Evolutionary conservation across 495 filamentous ascomycete genomes (phyloP), one percentile per base, ranked within the genome.

Genomic region (Aspergillus saccharolyticus): DNA sequence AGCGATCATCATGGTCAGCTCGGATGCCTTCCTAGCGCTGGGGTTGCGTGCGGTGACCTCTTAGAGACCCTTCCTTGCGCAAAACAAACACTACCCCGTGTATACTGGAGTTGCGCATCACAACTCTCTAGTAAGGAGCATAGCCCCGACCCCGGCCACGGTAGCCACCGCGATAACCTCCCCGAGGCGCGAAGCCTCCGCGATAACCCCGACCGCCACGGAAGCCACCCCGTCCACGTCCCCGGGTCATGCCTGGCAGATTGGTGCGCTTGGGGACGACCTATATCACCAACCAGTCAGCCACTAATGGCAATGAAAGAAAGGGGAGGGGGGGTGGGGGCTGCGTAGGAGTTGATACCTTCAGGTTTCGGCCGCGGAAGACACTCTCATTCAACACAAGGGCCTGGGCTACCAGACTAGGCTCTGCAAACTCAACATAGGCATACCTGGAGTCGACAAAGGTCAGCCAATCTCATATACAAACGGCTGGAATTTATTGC

Each of bases 351-450:
- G 33, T 56, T 46, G 75, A 62, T 63, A 91, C 95, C 86, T 99
- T 97, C 63, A 99, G 81, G 66, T 90, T 93, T 58, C 95, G 83
- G 52, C 91, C 94, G 59, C 92, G 90, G 74, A 99, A 96, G 58
- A 96, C 84, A 71, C 91, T 97, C 71, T 97, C 95, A 66, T 99
- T 97, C 60, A 99, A 76, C 17, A 96, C 90, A 51, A 99, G 81
- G 14, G 95, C 95, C 70, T 96, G 89, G 21, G 89, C 89, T 54
- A 99, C 92, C 28, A 96, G 80, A 70, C 85, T 90, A 25, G 95
- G 94, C 73, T 99, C 95, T 17, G 90, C 87, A 65, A 99, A 99
- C 72, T 99, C 95, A 55, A 99, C 95, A 73, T 99, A 99, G 63
- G 95, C 95, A 73, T 99, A 99, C 28, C 93, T 97, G 73, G 69